Percentiles rank a stretch among this genome's conserved stretches.
Conservation (phyloP, 176 grass and related monocot genomes). For the Miscanthus lutarioriparius region DNA sequence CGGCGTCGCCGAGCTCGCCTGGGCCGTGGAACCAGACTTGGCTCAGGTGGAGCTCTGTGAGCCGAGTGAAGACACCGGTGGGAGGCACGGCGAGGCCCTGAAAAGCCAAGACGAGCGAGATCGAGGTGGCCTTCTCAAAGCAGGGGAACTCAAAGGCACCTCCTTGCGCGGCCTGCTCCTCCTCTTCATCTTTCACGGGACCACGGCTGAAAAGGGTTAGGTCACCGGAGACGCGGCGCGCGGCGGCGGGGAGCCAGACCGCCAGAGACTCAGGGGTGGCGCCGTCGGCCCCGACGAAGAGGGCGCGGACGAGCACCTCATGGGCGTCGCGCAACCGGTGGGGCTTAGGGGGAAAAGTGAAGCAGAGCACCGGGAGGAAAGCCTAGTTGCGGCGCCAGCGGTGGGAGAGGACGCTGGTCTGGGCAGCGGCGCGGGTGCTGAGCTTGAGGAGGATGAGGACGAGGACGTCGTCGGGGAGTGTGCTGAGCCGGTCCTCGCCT, state of each 20-base stretch:
- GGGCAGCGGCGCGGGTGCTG: neutral
- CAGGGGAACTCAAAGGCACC: conserved; percentile 14
- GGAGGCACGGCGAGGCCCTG: neutral
- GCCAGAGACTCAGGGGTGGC: neutral
- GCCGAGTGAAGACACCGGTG: neutral
- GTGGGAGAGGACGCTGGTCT: no score
- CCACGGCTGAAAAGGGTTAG: neutral
- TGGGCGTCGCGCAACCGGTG: neutral
- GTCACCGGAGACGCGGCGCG: neutral
- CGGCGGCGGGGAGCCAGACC: conserved; percentile 19
- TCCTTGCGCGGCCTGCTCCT: neutral
- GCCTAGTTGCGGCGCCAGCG: no score
- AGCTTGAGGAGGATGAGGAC: no score
- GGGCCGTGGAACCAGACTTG: neutral
- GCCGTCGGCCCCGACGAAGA: neutral
- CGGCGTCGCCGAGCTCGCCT: neutral
- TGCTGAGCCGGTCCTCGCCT: no score
- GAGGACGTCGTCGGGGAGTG: no score
- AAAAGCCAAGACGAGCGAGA: neutral
- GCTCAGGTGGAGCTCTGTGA: neutral
- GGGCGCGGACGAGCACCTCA: neutral
- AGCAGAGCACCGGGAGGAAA: no score
- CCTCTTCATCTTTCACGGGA: neutral
- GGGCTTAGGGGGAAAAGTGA: neutral
- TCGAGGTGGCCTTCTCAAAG: neutral